Percentiles rank a stretch among this genome's conserved stretches.
Conservation (phyloP, 352 stramenopile species). For the Phytopythium litorale region DNA sequence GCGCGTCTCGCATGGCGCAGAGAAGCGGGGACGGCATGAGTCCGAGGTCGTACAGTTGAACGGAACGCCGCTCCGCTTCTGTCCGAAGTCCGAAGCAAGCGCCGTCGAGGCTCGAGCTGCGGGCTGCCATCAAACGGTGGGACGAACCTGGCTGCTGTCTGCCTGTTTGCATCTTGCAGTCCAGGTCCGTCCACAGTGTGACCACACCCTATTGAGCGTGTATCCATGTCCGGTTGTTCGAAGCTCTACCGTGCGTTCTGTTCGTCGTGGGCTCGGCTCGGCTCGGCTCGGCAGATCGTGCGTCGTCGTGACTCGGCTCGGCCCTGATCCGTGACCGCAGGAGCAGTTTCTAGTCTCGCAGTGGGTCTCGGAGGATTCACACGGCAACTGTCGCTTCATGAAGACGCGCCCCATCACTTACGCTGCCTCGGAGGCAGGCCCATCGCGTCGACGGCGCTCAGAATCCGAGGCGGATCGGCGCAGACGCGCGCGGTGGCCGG, state of each 20-base stretch:
- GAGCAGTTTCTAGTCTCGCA: background rate
- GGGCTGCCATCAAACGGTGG: background rate
- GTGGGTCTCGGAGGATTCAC: background rate
- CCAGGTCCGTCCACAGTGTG: background rate
- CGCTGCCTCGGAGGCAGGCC: background rate
- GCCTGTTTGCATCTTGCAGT: too few species aligned
- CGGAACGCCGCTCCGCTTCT: background rate
- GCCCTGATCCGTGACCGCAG: too few species aligned
- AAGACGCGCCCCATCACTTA: background rate
- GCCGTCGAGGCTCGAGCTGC: too few species aligned
- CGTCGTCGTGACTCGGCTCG: too few species aligned
- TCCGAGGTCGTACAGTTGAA: background rate
- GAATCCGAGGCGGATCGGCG: too few species aligned
- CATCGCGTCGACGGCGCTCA: background rate
- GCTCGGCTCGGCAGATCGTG: too few species aligned
- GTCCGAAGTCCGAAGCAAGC: background rate
- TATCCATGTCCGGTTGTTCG: background rate
- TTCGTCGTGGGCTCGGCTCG: background rate
- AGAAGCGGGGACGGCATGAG: background rate
- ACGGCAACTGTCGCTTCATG: background rate
- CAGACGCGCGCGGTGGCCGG: background rate
- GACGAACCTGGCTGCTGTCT: background rate
- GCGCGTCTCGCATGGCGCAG: background rate
- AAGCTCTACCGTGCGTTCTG: background rate
- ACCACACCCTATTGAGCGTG: background rate